Evolutionary conservation across 1,284 basidiomycete genomes (phyloP).

Genomic region (Schizophyllum commune): DNA sequence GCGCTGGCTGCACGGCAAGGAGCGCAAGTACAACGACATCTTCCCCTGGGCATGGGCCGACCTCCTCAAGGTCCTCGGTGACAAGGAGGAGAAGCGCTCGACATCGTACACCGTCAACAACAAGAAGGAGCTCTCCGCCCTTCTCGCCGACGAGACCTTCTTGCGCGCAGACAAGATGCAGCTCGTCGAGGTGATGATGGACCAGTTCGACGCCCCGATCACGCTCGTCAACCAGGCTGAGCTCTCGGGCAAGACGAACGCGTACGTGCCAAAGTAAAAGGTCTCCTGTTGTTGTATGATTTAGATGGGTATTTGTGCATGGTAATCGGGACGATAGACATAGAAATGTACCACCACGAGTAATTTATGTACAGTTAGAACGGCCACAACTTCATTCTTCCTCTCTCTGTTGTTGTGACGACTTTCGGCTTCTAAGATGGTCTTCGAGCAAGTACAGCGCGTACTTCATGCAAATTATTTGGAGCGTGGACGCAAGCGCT

Average conservation of each 20-base stretch:
- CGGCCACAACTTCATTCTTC: too few species aligned
- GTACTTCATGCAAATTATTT: too few species aligned
- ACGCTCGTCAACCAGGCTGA: constrained; percentile 45
- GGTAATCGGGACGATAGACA: too few species aligned
- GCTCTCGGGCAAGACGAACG: constrained; percentile 41
- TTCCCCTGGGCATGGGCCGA: constrained; percentile 64
- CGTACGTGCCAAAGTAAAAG: constrained; percentile 17
- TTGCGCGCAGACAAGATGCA: constrained; percentile 57
- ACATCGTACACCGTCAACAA: constrained; percentile 60
- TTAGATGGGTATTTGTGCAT: too few species aligned
- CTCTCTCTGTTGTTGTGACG: too few species aligned
- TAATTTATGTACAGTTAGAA: too few species aligned
- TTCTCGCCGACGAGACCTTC: constrained; percentile 56
- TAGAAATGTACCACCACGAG: too few species aligned
- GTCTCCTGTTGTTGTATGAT: too few species aligned
- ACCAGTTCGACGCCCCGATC: constrained; percentile 62
- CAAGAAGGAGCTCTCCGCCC: constrained; percentile 53
- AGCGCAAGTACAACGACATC: constrained; percentile 62
- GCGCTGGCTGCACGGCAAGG: constrained; percentile 65
- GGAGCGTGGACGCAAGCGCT: too few species aligned
- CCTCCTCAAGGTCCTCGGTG: constrained; percentile 53
- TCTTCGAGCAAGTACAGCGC: too few species aligned
- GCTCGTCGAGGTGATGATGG: constrained; percentile 77
- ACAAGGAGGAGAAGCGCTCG: constrained; percentile 43
- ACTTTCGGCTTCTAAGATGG: too few species aligned